A percentile compares a stretch with the other conserved stretches of the same genome.
phyloP scores from a whole-genome alignment of 768 basidiomycete genomes.

The Hemileccinum impolitum region DNA sequence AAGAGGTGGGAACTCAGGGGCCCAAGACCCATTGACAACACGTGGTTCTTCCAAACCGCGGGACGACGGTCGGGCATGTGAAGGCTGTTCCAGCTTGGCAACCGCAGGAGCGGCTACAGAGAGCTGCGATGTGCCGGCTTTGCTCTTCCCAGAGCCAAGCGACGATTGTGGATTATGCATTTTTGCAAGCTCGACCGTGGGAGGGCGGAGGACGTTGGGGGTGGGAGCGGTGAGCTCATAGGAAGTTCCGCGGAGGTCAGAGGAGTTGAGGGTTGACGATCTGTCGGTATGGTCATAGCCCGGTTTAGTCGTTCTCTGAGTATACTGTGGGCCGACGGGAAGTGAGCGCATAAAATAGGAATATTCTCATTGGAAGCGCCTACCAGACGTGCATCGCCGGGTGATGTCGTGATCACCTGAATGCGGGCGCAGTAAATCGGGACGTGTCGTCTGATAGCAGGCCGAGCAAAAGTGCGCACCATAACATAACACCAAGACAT shows the following conservation, averaged over 20 bases:
- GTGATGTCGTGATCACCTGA: conserved; percentile 63
- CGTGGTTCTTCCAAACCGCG: conserved; percentile 20
- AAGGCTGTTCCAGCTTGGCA: conserved; percentile 10
- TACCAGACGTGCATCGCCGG: conserved; percentile 69
- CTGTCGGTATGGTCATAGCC: conserved; percentile 19
- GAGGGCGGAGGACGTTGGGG: background rate
- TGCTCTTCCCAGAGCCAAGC: conserved; percentile 20
- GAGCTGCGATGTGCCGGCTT: conserved; percentile 6
- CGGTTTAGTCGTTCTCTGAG: conserved; percentile 20
- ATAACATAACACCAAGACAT: conserved; percentile 75
- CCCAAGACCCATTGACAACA: conserved; percentile 3
- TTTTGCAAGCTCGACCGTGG: conserved; percentile 11
- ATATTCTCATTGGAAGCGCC: conserved; percentile 21
- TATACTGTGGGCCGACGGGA: conserved; percentile 18
- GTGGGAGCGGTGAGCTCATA: conserved; percentile 26
- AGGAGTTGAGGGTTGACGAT: conserved; percentile 18
- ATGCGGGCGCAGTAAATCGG: too few species aligned
- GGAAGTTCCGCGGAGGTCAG: conserved; percentile 27
- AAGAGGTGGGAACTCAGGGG: conserved; percentile 9
- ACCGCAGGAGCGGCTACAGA: conserved; percentile 11
- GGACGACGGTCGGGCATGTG: conserved; percentile 18
- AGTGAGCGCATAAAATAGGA: conserved; percentile 7
- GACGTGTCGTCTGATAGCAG: background rate
- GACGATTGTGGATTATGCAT: conserved; percentile 14
- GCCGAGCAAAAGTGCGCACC: conserved; percentile 40